A percentile compares a stretch with the other conserved stretches of the same genome.
Conservation (phyloP, 2,329 filamentous ascomycete species). For the Penicillium sp. region DNA sequence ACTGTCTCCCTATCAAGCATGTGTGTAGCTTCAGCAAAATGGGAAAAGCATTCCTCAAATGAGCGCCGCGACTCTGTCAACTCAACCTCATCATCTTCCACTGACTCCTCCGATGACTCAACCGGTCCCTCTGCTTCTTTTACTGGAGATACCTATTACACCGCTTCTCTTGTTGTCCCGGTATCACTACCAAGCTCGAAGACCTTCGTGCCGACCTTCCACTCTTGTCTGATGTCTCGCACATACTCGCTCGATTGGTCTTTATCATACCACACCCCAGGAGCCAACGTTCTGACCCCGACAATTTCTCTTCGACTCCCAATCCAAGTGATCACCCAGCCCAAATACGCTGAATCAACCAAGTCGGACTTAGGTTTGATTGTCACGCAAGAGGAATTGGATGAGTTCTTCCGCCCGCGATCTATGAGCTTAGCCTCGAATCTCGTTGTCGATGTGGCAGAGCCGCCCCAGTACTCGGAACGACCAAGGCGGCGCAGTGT, state of each 20-base stretch:
- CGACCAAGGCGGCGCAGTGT: not conserved
- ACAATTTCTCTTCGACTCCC: conserved; percentile 44
- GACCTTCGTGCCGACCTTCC: conserved; percentile 67
- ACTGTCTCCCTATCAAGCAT: conserved; percentile 55
- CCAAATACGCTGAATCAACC: conserved; percentile 7
- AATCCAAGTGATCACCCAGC: conserved; percentile 40
- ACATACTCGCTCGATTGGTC: conserved; percentile 62
- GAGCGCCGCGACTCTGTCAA: conserved; percentile 29
- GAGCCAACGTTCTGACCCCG: conserved; percentile 42
- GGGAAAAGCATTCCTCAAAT: conserved; percentile 49
- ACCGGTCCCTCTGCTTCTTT: conserved; percentile 42
- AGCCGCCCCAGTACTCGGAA: conserved; percentile 20
- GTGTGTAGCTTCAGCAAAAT: conserved; percentile 58
- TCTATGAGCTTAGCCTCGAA: conserved; percentile 20
- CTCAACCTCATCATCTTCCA: conserved; percentile 19
- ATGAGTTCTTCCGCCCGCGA: conserved; percentile 31
- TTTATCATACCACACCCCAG: conserved; percentile 55
- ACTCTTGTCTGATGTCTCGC: conserved; percentile 66
- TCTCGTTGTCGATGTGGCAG: conserved; percentile 13
- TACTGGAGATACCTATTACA: conserved; percentile 52
- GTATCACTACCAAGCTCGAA: conserved; percentile 62
- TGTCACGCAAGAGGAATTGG: conserved; percentile 27
- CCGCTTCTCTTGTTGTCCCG: conserved; percentile 62
- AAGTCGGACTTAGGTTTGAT: conserved; percentile 13
- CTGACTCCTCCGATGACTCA: conserved; percentile 25